Percentiles rank a stretch among this genome's conserved stretches.
Conservation (phyloP, 2,329 filamentous ascomycete genomes). For the Claviceps digitariae region DNA sequence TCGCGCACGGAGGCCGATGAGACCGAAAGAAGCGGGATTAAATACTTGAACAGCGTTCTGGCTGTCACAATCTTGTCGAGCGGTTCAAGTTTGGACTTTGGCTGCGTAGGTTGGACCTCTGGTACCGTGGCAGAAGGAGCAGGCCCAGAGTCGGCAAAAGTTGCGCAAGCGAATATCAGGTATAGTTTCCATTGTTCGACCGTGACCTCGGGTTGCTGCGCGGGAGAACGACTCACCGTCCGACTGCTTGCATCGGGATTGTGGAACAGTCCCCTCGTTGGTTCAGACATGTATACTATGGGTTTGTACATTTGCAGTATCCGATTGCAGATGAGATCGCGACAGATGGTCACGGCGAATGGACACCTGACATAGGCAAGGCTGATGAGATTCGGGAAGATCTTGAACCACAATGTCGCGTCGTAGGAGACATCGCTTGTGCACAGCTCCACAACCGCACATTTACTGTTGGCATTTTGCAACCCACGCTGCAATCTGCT, state of each 20-base stretch:
- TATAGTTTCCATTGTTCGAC: slow-evolving; percentile 98
- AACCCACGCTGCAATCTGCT: slow-evolving; percentile 85
- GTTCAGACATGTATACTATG: slow-evolving; percentile 68
- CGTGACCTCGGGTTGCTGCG: slow-evolving; percentile 69
- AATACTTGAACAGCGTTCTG: slow-evolving; percentile 74
- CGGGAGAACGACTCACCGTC: slow-evolving; percentile 40
- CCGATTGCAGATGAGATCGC: slow-evolving; percentile 85
- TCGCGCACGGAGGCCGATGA: slow-evolving; percentile 71
- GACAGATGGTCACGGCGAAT: slow-evolving; percentile 77
- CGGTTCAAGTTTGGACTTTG: slow-evolving; percentile 57
- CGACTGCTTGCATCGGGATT: slow-evolving; percentile 45
- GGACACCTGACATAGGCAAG: slow-evolving; percentile 85
- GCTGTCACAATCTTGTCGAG: slow-evolving; percentile 76
- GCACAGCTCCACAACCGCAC: slow-evolving; percentile 83
- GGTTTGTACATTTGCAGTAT: slow-evolving; percentile 85
- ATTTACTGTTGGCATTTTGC: slow-evolving; percentile 69
- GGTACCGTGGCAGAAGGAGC: slow-evolving; percentile 28
- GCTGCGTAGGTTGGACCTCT: slow-evolving; percentile 62
- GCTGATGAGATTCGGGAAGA: slow-evolving; percentile 88
- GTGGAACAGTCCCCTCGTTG: slow-evolving; percentile 49
- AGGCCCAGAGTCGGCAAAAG: slow-evolving; percentile 69
- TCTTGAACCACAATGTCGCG: slow-evolving; percentile 90
- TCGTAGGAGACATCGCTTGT: slow-evolving; percentile 93
- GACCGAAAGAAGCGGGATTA: slow-evolving; percentile 75
- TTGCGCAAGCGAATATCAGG: slow-evolving; percentile 92